These are phyloP conservation scores for Chalara sp. DNA, from an alignment of 2,329 filamentous ascomycete species.

Conservation along the genomic window DNA sequence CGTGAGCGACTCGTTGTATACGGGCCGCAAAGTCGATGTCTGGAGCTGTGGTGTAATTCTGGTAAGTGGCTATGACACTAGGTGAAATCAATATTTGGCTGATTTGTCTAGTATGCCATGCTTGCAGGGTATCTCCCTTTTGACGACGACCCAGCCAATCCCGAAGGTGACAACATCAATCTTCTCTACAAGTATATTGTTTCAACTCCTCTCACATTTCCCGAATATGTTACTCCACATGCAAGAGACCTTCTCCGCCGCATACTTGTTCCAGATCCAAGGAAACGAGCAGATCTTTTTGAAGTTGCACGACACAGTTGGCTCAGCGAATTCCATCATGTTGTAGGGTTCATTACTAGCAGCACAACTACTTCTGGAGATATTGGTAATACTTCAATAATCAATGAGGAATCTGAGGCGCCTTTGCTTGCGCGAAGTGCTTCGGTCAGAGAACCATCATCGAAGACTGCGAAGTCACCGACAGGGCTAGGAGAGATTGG, in stretches of 20 bases:
- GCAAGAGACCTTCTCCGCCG: constrained; percentile 85
- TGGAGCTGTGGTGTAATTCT: constrained; percentile 99
- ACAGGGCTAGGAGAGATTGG: constrained; percentile 55
- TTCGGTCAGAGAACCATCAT: constrained; percentile 77
- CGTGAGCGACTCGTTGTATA: constrained; percentile 95
- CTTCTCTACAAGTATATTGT: constrained; percentile 99
- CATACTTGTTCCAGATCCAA: constrained; percentile 90
- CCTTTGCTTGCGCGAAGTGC: constrained; percentile 73
- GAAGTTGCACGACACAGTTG: constrained; percentile 97
- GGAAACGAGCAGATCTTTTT: constrained; percentile 91
- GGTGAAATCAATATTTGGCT: constrained; percentile 11
- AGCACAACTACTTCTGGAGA: constrained; percentile 83
- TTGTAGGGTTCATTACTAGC: constrained; percentile 95
- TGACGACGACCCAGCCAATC: constrained; percentile 96
- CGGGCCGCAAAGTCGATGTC: constrained; percentile 94
- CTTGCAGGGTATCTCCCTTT: constrained; percentile 95
- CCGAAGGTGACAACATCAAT: constrained; percentile 98
- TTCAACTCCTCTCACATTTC: constrained; percentile 91
- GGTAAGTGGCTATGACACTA: constrained; percentile 49
- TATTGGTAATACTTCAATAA: constrained; percentile 72
- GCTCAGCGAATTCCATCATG: constrained; percentile 94
- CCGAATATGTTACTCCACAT: constrained; percentile 97
- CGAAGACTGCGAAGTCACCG: constrained; percentile 54
- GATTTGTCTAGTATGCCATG: constrained; percentile 78
- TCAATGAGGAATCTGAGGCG: constrained; percentile 49